A percentile compares a stretch with the other conserved stretches of the same genome.
Evolutionary conservation across 371 early-diverging fungal species (phyloP).

Genomic region (Parasitella parasitica): DNA sequence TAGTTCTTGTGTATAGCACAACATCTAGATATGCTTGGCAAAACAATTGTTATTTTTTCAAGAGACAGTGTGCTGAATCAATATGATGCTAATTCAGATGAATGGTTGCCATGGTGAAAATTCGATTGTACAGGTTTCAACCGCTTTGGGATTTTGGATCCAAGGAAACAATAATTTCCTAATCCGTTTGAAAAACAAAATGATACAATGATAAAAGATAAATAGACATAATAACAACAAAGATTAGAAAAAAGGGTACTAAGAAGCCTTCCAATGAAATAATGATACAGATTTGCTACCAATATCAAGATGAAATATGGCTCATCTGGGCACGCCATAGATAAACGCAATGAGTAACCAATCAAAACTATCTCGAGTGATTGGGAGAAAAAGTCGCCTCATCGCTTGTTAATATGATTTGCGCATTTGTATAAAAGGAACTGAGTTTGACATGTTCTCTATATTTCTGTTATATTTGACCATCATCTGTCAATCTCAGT

Average conservation of each 20-base stretch:
- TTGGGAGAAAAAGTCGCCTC: constrained; percentile 16
- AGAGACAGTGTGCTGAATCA: background rate
- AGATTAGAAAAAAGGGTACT: background rate
- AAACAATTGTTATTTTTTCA: too few relatives aligned
- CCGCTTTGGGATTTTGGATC: background rate
- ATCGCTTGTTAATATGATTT: constrained; percentile 24
- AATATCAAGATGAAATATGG: background rate
- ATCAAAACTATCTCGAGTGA: constrained; percentile 13
- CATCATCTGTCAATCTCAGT: background rate
- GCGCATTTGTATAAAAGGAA: constrained; percentile 11
- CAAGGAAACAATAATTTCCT: background rate
- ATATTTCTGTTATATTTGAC: background rate
- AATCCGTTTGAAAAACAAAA: background rate
- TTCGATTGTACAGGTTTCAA: background rate
- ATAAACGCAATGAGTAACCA: constrained; percentile 18
- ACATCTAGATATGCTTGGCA: too few relatives aligned
- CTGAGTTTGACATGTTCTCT: background rate
- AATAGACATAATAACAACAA: background rate
- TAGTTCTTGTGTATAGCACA: background rate
- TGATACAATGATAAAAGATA: background rate
- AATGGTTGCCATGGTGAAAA: background rate
- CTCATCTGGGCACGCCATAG: constrained; percentile 25
- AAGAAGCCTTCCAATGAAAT: background rate
- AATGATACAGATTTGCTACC: background rate
- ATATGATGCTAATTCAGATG: background rate